Evolutionary conservation across 805 yeast genomes (phyloP), one percentile per base, ranked within the genome.

Genomic region (Candida nemodendra): DNA sequence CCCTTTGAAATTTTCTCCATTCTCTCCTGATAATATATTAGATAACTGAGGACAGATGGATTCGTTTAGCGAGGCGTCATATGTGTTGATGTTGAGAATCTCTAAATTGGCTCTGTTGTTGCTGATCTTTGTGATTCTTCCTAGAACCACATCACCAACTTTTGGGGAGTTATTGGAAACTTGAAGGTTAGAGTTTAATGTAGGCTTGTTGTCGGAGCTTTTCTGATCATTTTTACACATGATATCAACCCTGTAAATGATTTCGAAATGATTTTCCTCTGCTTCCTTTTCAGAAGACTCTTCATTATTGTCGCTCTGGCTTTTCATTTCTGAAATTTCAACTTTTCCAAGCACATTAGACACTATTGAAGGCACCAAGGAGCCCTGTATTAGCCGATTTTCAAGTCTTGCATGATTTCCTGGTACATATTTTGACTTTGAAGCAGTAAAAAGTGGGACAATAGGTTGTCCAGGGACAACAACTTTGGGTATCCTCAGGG

Each of bases 1-100:
- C 0, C 95, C 98, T 52, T 84, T 87, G 65, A 85, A 90, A 16
- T 84, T 84, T 54, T 90, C 96, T 2, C 96, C 96, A 23, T 84
- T 63, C 51, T 87, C 95, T 18, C 76, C 66, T 2, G 85, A 72
- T 5, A 39, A 34, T 33, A 69, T 66, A 14, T 72, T 65, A 3
- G 59, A 51, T 18, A 48, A 42, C 26, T 51, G 12, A 62, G 27
- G 36, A 9, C 39, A 34, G 14, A 27, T 34, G 23, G 38, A 33
- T 9, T 19, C 18, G 29, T 24, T 34, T 7, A 22, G 37, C 54
- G 54, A 3, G 68, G 84, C 80, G 0, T 74, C 81, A 27, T 76
- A 53, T 21, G 40, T 45, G 23, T 59, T 60, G 24, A 61, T 53
- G 12, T 73, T 63, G 18, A 76, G 46, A 13, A 93, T 85, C 49